Conservation (phyloP, 768 basidiomycete species). For the Suillus bovinus region DNA sequence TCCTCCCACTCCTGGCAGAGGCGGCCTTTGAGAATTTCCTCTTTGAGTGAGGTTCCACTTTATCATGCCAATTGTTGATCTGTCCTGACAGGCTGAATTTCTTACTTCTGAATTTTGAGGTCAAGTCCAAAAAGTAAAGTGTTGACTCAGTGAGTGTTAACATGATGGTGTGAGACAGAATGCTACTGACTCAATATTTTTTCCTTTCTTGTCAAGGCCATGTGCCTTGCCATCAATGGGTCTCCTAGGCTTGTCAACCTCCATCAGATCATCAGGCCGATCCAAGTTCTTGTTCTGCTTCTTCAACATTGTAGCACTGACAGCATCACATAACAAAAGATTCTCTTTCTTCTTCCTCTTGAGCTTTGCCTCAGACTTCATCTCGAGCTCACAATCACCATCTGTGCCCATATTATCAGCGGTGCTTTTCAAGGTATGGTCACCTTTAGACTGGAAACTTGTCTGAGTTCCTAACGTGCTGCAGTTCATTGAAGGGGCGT, state of each 20-base stretch:
- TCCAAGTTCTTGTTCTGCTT: neutral
- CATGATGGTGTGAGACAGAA: constrained; percentile 1
- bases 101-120: neutral
- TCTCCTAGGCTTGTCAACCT: neutral
- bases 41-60: neutral
- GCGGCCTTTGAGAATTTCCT: neutral
- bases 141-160: constrained; percentile 8
- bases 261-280: neutral
- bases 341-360: neutral
- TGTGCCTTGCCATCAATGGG: neutral
- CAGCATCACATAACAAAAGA: neutral
- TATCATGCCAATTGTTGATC: neutral
- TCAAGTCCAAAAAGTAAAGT: constrained; percentile 8
- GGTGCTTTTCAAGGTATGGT: neutral
- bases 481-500: neutral
- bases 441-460: neutral
- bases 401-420: neutral
- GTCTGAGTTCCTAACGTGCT: neutral
- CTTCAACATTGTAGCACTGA: neutral
- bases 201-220: neutral
- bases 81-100: constrained; percentile 6
- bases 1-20: neutral
- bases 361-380: neutral
- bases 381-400: neutral
- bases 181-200: constrained; percentile 1